Conservation (phyloP, 352 stramenopile genomes). For the Phytophthora colocasiae region DNA sequence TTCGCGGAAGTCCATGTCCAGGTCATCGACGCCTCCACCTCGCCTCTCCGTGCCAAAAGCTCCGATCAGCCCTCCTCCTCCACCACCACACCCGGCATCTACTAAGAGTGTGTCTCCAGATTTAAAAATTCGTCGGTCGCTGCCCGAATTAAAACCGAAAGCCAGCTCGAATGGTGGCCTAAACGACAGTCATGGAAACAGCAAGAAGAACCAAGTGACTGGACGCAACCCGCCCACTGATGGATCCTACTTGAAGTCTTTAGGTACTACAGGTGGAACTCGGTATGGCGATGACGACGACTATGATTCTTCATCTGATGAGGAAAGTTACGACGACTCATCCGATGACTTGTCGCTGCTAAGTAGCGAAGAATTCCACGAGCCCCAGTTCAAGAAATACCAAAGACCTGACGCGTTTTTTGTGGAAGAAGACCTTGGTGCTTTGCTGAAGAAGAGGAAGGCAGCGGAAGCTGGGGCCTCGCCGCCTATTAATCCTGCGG, state of each 20-base stretch:
- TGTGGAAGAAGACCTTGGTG: slow-evolving; percentile 45
- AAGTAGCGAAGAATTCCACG: slow-evolving; percentile 35
- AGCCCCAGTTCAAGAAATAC: slow-evolving; percentile 41
- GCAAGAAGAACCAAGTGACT: slow-evolving; percentile 10
- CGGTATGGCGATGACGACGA: slow-evolving; percentile 35
- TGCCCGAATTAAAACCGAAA: slow-evolving; percentile 19
- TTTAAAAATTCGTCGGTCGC: slow-evolving; percentile 12
- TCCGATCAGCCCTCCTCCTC: slow-evolving; percentile 24
- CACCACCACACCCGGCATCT: slow-evolving; percentile 10
- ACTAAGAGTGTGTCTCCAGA: slow-evolving; percentile 15
- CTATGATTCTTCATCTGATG: slow-evolving; percentile 42
- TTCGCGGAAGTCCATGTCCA: slow-evolving; percentile 39
- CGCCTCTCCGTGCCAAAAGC: slow-evolving; percentile 15
- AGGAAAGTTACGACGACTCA: slow-evolving; percentile 43
- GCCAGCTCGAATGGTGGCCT: slow-evolving; percentile 7
- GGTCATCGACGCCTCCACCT: slow-evolving; percentile 28
- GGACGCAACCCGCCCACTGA: slow-evolving; percentile 17
- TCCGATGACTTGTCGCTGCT: slow-evolving; percentile 46
- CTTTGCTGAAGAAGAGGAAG: slow-evolving; percentile 42
- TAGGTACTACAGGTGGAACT: slow-evolving; percentile 40
- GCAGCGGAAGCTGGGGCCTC: slow-evolving; percentile 10
- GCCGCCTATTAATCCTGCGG: slow-evolving; percentile 11
- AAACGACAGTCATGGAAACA: slow-evolving; percentile 21
- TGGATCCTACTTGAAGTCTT: slow-evolving; percentile 30
- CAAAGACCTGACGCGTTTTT: slow-evolving; percentile 39